Percentiles rank a stretch among this genome's conserved stretches.
These are phyloP conservation scores for Tuber borchii DNA, from an alignment of 495 filamentous ascomycete species.

Conservation along the genomic window DNA sequence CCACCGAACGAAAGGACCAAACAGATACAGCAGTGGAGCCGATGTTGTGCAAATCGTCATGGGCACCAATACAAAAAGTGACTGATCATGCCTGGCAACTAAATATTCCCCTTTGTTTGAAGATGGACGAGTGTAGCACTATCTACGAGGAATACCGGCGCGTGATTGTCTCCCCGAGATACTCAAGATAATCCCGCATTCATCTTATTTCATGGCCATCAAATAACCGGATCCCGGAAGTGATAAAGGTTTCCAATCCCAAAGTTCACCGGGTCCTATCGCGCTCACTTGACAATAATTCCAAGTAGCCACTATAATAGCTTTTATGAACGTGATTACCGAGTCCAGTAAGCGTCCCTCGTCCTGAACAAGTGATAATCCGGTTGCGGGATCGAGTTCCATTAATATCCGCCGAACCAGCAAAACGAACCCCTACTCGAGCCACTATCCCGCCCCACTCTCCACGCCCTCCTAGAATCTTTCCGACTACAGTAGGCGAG, in stretches of 20 bases:
- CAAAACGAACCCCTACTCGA: background rate
- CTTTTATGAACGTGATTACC: background rate
- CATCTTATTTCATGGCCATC: background rate
- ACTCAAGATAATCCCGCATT: background rate
- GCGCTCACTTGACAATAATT: background rate
- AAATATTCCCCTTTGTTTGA: no score
- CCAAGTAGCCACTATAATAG: background rate
- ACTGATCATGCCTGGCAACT: background rate
- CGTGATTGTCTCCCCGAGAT: background rate
- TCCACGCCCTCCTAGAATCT: background rate
- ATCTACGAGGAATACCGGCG: background rate
- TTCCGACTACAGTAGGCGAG: background rate
- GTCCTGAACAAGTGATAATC: background rate
- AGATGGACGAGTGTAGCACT: background rate
- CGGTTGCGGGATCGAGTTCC: background rate
- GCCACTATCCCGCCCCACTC: background rate
- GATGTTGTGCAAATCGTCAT: background rate
- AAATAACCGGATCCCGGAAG: background rate
- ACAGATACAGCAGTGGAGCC: background rate
- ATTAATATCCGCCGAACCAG: background rate
- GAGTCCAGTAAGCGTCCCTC: background rate
- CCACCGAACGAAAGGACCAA: no score
- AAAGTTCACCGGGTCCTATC: background rate
- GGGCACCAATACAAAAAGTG: background rate
- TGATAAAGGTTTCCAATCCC: background rate